Conservation (phyloP, 192 early-diverging fungal genomes). For the Entomortierella parvispora region DNA sequence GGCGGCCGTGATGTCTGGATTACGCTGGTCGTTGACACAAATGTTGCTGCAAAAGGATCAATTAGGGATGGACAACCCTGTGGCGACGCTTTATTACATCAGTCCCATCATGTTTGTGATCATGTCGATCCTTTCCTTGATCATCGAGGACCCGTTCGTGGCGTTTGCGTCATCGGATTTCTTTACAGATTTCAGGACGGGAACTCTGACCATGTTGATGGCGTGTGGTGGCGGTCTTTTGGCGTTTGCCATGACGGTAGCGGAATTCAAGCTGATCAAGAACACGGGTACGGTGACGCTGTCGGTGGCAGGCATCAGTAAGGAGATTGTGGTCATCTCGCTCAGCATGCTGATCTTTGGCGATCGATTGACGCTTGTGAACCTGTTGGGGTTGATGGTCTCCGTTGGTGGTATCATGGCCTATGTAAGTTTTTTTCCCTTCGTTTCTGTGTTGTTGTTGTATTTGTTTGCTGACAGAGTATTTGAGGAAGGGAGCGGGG, state of each 20-base stretch:
- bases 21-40: constrained; percentile 86
- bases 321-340: constrained; percentile 83
- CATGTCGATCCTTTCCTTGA: constrained; percentile 65
- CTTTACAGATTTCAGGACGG: constrained; percentile 59
- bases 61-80: constrained; percentile 80
- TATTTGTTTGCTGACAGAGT: not conserved
- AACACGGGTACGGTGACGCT: constrained; percentile 82
- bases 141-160: constrained; percentile 66
- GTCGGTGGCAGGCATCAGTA: constrained; percentile 82
- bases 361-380: constrained; percentile 74
- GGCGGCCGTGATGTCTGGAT: constrained; percentile 80
- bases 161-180: constrained; percentile 60
- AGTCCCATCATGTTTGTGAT: constrained; percentile 80
- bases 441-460: not conserved
- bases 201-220: constrained; percentile 61
- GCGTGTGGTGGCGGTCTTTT: constrained; percentile 82
- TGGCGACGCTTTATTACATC: constrained; percentile 80
- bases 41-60: constrained; percentile 73
- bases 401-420: constrained; percentile 68
- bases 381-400: constrained; percentile 72
- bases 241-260: constrained; percentile 83
- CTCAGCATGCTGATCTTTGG: constrained; percentile 76
- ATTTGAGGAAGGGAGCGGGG: too few relatives aligned
- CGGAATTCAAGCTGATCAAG: constrained; percentile 83
- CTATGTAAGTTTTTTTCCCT: constrained; percentile 42